Evolutionary conservation across 2,329 filamentous ascomycete species (phyloP).

Genomic region (Lasiodiplodia theobromae): DNA sequence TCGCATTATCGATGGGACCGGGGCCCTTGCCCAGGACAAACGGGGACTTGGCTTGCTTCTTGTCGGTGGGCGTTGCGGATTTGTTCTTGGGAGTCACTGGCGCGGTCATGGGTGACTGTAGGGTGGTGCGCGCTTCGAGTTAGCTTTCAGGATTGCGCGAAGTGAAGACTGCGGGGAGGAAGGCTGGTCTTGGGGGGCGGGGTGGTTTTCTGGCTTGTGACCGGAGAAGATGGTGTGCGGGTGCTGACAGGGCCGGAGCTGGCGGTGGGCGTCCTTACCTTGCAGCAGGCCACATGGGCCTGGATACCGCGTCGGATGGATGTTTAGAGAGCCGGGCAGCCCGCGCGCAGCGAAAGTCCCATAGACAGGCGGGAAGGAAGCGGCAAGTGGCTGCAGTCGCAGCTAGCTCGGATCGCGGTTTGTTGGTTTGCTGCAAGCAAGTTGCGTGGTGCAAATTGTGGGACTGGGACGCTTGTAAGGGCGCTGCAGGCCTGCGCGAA

Average conservation of each 20-base stretch:
- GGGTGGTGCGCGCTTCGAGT: background rate
- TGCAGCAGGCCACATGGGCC: slow-evolving; percentile 28
- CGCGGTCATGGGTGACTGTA: slow-evolving; percentile 28
- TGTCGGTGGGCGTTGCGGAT: slow-evolving; percentile 24
- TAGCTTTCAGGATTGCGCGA: background rate
- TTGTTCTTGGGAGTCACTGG: slow-evolving; percentile 40
- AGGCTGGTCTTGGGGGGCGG: background rate
- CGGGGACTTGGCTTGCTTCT: slow-evolving; percentile 38
- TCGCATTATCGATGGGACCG: slow-evolving; percentile 51
- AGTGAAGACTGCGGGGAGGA: background rate
- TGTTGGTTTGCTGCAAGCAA: slow-evolving; percentile 18
- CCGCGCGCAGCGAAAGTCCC: slow-evolving; percentile 3
- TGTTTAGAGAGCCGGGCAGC: slow-evolving; percentile 11
- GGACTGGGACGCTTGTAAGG: slow-evolving; percentile 11
- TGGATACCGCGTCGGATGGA: slow-evolving; percentile 19
- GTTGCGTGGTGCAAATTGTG: slow-evolving; percentile 13
- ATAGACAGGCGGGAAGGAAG: background rate
- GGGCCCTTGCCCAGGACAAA: slow-evolving; percentile 50
- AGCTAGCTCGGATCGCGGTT: slow-evolving; percentile 8
- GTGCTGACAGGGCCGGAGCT: slow-evolving; percentile 17
- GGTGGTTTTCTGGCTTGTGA: slow-evolving; percentile 1
- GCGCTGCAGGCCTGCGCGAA: slow-evolving; percentile 11
- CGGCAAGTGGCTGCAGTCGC: slow-evolving; percentile 1
- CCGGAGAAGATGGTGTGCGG: slow-evolving; percentile 9
- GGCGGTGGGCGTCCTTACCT: slow-evolving; percentile 25